Base-by-base conservation (phyloP, 148 eudicot species). In the Mesembryanthemum crystallinum region DNA sequence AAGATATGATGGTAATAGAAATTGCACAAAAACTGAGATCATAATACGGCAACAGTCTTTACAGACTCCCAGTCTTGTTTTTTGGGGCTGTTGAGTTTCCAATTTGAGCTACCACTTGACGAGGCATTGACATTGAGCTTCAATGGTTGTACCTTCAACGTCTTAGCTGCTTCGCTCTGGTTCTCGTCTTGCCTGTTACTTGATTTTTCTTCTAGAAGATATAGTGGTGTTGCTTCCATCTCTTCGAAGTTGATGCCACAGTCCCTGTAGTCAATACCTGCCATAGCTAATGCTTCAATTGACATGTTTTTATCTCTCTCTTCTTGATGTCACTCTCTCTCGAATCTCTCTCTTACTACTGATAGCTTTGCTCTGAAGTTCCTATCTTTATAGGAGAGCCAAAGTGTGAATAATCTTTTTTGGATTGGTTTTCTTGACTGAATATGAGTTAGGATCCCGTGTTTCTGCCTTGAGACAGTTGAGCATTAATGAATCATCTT, bases 221-320 rank as follows among this genome's bases (percentile, higher is more conserved):
- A 78, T 20, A 54, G 28, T 30, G 84, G 84, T 42, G 67, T 61
- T 4, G 60, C 43, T 33, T 81, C 83, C 43, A 25, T 61, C 61
- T 77, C 58, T 57, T 73, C 75, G 28, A 80, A 28, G 3, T 27
- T 49, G 29, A 73, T 73, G 15, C 58, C 63, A 24, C 55, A 69
- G 45, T 77, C 75, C 23, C 39, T 68, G 65, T 77, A 83, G 27
- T 83, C 86, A 8, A 73, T 75, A 37, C 86, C 86, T 20, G 86
- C 86, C 86, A 80, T 83, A 25, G 83, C 86, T 72, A 83, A 73
- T 33, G 86, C 86, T 71, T 83, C 86, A 1, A 83, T 71, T 27
- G 83, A 83, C 83, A 80, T 83, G 45, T 21, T 39, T 66, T 70
- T 62, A 20, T 66, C 4, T 42, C 52, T 70, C 73, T n/a, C n/a